Percentiles rank a stretch among this genome's conserved stretches.
phyloP scores from a whole-genome alignment of 108 stramenopile genomes.

The Nannochloropsis oceanica region DNA sequence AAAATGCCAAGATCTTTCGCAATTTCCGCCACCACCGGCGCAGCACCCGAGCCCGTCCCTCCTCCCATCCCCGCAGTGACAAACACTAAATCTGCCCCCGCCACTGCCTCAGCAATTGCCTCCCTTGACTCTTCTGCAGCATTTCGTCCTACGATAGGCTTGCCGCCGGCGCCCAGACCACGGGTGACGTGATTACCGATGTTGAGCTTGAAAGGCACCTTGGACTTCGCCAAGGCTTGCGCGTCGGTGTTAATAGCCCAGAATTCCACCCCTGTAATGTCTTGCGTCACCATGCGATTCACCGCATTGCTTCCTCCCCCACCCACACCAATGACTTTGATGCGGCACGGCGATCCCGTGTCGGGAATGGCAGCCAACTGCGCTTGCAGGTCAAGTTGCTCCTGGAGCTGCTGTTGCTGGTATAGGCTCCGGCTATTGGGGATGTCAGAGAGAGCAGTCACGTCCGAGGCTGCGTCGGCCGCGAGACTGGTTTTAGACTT shows the following conservation, averaged over 20 bases:
- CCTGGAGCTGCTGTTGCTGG: not conserved
- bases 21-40: conserved; percentile 50
- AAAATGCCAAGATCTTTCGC: conserved; percentile 40
- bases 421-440: not conserved
- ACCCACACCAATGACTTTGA: conserved; percentile 52
- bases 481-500: not conserved
- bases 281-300: conserved; percentile 38
- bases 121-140: conserved; percentile 39
- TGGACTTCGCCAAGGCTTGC: conserved; percentile 39
- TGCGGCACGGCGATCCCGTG: conserved; percentile 9
- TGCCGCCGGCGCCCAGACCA: conserved; percentile 50
- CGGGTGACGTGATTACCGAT: conserved; percentile 39
- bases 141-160: conserved; percentile 36
- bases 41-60: conserved; percentile 57
- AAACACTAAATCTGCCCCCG: conserved; percentile 55
- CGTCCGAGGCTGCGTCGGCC: not conserved
- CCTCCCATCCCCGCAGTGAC: conserved; percentile 69
- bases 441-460: not conserved
- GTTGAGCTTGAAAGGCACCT: conserved; percentile 43
- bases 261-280: conserved; percentile 43
- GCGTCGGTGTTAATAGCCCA: conserved; percentile 53
- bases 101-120: conserved; percentile 33
- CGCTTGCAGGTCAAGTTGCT: not conserved
- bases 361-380: not conserved
- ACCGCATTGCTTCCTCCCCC: conserved; percentile 57